Base-by-base conservation (phyloP, 306 rosid genomes). In the Sophora flavescens region DNA sequence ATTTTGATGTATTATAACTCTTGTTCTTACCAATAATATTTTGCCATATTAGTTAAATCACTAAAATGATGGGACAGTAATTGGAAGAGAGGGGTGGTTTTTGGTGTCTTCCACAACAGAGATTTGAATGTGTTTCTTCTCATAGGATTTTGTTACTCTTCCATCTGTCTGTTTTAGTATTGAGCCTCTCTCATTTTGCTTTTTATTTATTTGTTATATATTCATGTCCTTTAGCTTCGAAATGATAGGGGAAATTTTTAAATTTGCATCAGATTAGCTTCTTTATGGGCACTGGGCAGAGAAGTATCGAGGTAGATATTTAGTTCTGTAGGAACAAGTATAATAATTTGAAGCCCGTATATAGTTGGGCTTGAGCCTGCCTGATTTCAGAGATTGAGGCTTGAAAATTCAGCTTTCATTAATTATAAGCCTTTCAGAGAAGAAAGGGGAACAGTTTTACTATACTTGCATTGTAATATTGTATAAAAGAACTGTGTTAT, bases 21-120 rank as follows among this genome's bases (percentile, higher is more conserved):
- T 22, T 22, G 22, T 1, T 22, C 22, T 1, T 22, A 22, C 22
- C 1, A 22, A 22, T 22, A 22, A 22, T 22, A 22, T 22, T 22
- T 22, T 1, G 22, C 22, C 22, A 22, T 1, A 22, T 22, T 0
- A 22, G 22, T 22, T 22, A 22, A 22, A 22, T 22, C 1, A 22
- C 22, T 22, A 22, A 22, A 22, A 22, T 22, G 1, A 1, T 22
- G 22, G 22, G 22, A 22, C 1, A 22, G 22, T 22, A 22, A 22
- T 61, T 62, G 81, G 88, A 74, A 88, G 82, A 83, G 72, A 89
- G 82, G 81, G 80, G 70, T 56, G 66, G 73, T 84, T 82, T 59
- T 48, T 80, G 53, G 72, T 83, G 63, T 87, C 83, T 86, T 87
- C 85, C 56, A 36, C 76, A 8, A 18, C 30, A 58, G 78, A 26